A percentile compares a stretch with the other conserved stretches of the same genome.
Evolutionary conservation across 108 stramenopile species (phyloP).

Genomic region (Cyclotella kingstonii): DNA sequence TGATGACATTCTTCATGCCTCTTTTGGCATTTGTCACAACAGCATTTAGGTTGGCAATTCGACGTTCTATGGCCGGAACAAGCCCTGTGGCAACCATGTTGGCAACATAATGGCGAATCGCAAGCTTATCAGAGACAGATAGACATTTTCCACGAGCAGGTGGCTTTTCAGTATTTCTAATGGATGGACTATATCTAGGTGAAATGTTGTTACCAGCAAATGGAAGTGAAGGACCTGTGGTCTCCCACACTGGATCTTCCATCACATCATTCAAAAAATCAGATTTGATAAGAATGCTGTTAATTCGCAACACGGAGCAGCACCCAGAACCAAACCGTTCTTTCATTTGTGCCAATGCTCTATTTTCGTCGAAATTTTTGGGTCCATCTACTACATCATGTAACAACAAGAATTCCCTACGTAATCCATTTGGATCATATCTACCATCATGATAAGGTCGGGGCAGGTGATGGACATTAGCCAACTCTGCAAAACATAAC

Average conservation of each 20-base stretch:
- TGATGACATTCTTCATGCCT: slow-evolving; percentile 82
- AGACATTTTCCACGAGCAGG: slow-evolving; percentile 42
- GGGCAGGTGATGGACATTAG: slow-evolving; percentile 64
- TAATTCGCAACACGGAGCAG: slow-evolving; percentile 60
- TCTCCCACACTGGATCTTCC: slow-evolving; percentile 53
- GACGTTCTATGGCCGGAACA: slow-evolving; percentile 75
- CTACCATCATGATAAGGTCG: slow-evolving; percentile 55
- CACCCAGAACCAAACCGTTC: slow-evolving; percentile 65
- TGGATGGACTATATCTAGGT: slow-evolving; percentile 6
- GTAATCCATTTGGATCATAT: slow-evolving; percentile 62
- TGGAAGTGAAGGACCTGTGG: slow-evolving; percentile 43
- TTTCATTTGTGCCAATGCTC: slow-evolving; percentile 40
- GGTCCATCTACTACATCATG: slow-evolving; percentile 73
- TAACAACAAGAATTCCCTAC: slow-evolving; percentile 73
- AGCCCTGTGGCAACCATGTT: slow-evolving; percentile 52
- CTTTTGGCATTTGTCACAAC: slow-evolving; percentile 82
- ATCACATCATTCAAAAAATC: slow-evolving; percentile 25
- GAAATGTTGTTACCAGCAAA: slow-evolving; percentile 16
- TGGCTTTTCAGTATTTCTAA: neutral
- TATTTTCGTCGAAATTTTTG: slow-evolving; percentile 46
- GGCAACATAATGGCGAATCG: slow-evolving; percentile 69
- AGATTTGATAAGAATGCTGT: slow-evolving; percentile 47
- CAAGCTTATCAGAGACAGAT: slow-evolving; percentile 59
- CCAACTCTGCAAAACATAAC: slow-evolving; percentile 36
- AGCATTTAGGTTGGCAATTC: slow-evolving; percentile 74